Evolutionary conservation across 371 early-diverging fungal genomes (phyloP), one percentile per base, ranked within the genome.

Genomic region (Syncephalis fuscata): DNA sequence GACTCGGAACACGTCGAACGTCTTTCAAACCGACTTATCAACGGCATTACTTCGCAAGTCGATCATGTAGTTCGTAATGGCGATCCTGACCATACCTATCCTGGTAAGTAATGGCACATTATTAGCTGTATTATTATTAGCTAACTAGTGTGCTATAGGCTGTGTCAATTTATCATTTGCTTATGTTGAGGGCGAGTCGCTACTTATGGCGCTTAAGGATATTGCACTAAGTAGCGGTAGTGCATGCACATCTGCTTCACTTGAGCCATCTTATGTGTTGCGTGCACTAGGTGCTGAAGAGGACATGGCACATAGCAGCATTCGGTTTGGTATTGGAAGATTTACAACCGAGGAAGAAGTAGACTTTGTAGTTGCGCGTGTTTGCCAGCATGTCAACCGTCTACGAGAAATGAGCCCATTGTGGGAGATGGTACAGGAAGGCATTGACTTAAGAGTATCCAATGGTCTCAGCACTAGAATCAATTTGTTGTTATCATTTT

Each of bases 161-260:
- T 99, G 99, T 64, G 83, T 99, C 52, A 99, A 99, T 62, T 68
- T 99, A 44, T 95, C 96, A n/a, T 99, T 99, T 62, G 85, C 95
- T 2, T 98, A 94, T 67, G 94, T 99, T 19, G 99, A 99, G 71
- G 99, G 99, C 48, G 99, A 99, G 69, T 94, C 96, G 1, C 77
- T 99, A 39, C 65, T 99, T 48, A 98, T 99, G 98, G 95, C 95
- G 0, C 74, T 99, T 17, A 99, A 98, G 64, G 89, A 95, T 49
- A 85, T 98, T 59, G 99, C 99, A 0, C 70, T 99, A 39, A 91
- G 92, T 7, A 92, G 93, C 22, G 99, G 99, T 11, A 88, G 88
- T 39, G 99, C 99, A 0, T 99, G 99, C 72, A 99, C 99, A 2
- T 90, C 91, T 44, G 98, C 99, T 10, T 94, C 94, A 0, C 70